Evolutionary conservation across 768 basidiomycete species (phyloP), one percentile per base, ranked within the genome.

Genomic region (Xanthoconium stramineum): DNA sequence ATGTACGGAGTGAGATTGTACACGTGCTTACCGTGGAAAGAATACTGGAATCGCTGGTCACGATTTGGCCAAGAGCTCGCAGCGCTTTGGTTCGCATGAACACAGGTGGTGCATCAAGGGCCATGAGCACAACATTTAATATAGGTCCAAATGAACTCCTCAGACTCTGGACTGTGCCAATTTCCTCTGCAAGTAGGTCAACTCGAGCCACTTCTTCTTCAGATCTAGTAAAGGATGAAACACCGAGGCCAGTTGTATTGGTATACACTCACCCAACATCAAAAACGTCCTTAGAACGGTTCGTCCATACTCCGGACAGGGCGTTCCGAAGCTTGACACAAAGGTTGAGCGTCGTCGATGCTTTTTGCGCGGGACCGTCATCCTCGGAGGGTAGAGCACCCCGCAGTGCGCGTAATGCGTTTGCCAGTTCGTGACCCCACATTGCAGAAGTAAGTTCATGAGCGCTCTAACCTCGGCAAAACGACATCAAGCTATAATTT

Each of bases 51-150:
- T 98, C 97, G 57, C 89, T 89, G 1, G 86, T 91, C 35, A 98
- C 84, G 47, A 98, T 89, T 65, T 92, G 85, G 5, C 94, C 91
- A 5, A 98, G 77, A 0, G 92, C 94, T 50, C 89, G 82, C 32
- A 99, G 76, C 0, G 96, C 96, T 69, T 98, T 98, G 0, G 94
- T 95, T 33, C 97, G 84, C 79, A 96, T 90, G 64, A 91, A 93
- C 29, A 98, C 94, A 5, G 86, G 83, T 5, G 90, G 82, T 0
- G 91, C 89, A 64, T 96, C 92, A 58, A 96, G 78, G 3, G 93
- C 84, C 52, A 78, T 74, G 19, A 98, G 69, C 32, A 97, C 85
- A 36, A 88, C 84, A 19, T 83, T 85, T 13, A 98, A 73, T 51
- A 98, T 90, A 0, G 91, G 86, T 43, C 89, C 84, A 69, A 96